Evolutionary conservation across 2,329 filamentous ascomycete genomes (phyloP).

Genomic region (Neodidymelliopsis sp.): DNA sequence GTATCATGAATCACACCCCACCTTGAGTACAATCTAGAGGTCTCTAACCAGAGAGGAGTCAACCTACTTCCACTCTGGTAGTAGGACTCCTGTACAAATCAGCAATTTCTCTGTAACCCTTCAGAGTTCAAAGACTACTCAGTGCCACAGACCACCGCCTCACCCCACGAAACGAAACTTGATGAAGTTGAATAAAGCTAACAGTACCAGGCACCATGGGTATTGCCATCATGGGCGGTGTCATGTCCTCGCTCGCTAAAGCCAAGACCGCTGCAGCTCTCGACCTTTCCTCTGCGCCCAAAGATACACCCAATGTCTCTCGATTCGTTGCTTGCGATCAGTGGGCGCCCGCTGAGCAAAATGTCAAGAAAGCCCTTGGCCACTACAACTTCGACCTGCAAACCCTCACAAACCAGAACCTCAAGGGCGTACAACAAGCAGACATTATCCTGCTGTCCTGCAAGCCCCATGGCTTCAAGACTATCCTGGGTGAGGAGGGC

Average conservation of each 20-base stretch:
- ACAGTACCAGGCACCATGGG: slow-evolving; percentile 75
- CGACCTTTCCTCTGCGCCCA: slow-evolving; percentile 50
- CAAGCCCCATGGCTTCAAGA: slow-evolving; percentile 78
- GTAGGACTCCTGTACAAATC: too few species aligned
- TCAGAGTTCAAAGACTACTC: too few species aligned
- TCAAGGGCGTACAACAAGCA: slow-evolving; percentile 69
- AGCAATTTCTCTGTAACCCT: too few species aligned
- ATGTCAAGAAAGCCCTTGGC: slow-evolving; percentile 70
- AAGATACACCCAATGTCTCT: slow-evolving; percentile 60
- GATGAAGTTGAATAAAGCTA: neutral
- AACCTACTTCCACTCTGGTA: too few species aligned
- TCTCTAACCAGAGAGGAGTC: neutral
- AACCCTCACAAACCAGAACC: slow-evolving; percentile 75
- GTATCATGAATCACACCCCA: neutral
- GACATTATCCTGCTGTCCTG: slow-evolving; percentile 81
- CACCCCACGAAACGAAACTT: slow-evolving; percentile 11
- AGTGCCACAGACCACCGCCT: too few species aligned
- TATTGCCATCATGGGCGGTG: slow-evolving; percentile 81
- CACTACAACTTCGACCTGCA: slow-evolving; percentile 69
- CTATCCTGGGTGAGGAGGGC: slow-evolving; percentile 71
- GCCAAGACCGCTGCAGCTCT: slow-evolving; percentile 44
- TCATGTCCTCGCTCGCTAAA: slow-evolving; percentile 73
- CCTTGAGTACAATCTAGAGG: neutral
- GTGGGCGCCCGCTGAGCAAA: slow-evolving; percentile 71
- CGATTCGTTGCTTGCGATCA: slow-evolving; percentile 84